Evolutionary conservation across 257 asterid species (phyloP), one percentile per base, ranked within the genome.

Genomic region (Ballota nigra): DNA sequence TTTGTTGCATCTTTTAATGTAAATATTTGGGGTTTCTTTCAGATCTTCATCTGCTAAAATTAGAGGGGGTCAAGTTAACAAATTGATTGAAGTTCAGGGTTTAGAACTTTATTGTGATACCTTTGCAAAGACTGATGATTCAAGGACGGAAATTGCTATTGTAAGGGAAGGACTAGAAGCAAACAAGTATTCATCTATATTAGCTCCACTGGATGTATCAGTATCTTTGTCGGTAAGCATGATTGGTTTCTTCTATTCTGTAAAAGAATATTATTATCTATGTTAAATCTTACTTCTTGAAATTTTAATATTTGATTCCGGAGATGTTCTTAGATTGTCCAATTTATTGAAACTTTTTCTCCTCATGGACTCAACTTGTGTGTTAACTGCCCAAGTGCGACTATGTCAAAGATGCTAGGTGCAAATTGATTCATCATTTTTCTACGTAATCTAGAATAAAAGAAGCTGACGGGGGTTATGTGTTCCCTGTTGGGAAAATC

Each of bases 21-120:
- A 47, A 57, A 75, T 67, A 34, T 63, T 20, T 67, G 23, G 63
- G 56, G 68, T 43, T 74, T 70, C 69, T 81, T 81, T 63, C 82
- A 85, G 96, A 72, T 83, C 90, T 70, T 78, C 83, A 58, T 41
- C 79, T 72, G 78, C 92, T 56, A 94, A 89, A 80, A 68, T 76
- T 77, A 85, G 88, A 83, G 96, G 89, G 72, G 89, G 96, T 68
- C 97, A 85, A 78, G 98, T 91, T 69, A 89, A 85, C 86, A 94
- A 91, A 82, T 81, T 84, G 72, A 77, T 89, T 77, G 96, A 94
- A 85, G 87, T 94, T 74, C 86, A 80, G 75, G 82, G 87, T 77
- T 81, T 94, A 81, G 96, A 87, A 82, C 85, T 89, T 69, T 91
- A 89, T 72, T 86, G 90, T 80, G 78, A 78, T 75, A 77, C 88